These are phyloP conservation scores for Blastocystis sp. DNA, from an alignment of 352 stramenopile species.

Conservation along the genomic window DNA sequence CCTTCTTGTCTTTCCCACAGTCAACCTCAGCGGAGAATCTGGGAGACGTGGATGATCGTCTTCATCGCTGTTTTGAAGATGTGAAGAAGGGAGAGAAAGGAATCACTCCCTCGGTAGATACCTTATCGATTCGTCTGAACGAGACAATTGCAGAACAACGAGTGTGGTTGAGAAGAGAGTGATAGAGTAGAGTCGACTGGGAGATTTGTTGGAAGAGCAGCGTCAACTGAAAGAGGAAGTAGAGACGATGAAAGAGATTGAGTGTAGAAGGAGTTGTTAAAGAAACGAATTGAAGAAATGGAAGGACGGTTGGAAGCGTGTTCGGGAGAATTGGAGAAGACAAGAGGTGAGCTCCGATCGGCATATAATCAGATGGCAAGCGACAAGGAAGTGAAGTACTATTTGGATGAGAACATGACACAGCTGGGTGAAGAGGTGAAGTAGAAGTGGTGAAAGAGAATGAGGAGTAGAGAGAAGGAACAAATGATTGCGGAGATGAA, in stretches of 20 bases:
- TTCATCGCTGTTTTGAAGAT: not conserved
- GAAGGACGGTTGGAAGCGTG: not conserved
- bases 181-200: not conserved
- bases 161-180: not conserved
- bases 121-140: not conserved
- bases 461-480: slow-evolving; percentile 28
- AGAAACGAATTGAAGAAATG: not conserved
- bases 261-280: not conserved
- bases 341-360: not conserved
- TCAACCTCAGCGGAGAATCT: not conserved
- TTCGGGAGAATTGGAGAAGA: not conserved
- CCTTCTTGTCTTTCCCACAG: not conserved
- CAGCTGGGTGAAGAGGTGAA: not conserved
- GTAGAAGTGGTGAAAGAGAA: not conserved
- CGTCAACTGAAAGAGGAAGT: not conserved
- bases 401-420: slow-evolving; percentile 34
- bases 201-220: not conserved
- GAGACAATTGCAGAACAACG: not conserved
- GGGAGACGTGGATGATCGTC: not conserved
- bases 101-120: not conserved
- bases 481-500: not conserved
- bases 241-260: not conserved
- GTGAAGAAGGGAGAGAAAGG: not conserved
- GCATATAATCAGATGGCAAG: slow-evolving; percentile 47
- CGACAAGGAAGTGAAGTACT: slow-evolving; percentile 43